Conservation (phyloP, 371 early-diverging fungal genomes). For the Amoeboaphelidium protococcarum region DNA sequence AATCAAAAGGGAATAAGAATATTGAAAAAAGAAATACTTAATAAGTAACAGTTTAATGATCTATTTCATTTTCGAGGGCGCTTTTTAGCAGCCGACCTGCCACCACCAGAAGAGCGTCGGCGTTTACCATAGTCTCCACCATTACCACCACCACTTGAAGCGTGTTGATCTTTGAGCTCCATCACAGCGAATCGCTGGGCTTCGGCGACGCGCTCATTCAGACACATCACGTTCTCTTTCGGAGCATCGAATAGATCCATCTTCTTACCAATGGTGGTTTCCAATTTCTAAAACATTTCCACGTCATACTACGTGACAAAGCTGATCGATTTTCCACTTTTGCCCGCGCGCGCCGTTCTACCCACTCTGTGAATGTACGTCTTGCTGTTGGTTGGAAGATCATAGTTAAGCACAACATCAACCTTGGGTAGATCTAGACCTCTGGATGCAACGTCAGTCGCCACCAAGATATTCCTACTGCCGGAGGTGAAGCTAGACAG, state of each 20-base stretch:
- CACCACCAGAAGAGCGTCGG: no score
- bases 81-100: no score
- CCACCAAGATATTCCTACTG: slow-evolving; percentile 54
- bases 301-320: slow-evolving; percentile 3
- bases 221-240: background rate
- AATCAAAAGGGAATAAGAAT: no score
- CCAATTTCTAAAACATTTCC: background rate
- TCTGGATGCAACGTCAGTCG: slow-evolving; percentile 89
- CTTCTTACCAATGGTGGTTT: background rate
- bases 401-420: slow-evolving; percentile 86
- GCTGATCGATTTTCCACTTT: slow-evolving; percentile 72
- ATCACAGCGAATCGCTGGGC: background rate
- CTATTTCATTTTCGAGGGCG: no score
- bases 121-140: no score
- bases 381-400: slow-evolving; percentile 70
- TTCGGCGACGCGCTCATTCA: background rate
- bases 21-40: no score
- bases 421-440: slow-evolving; percentile 94
- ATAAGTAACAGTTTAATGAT: no score
- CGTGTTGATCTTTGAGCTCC: no score
- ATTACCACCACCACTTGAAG: no score
- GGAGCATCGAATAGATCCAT: background rate
- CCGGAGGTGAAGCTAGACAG: slow-evolving; percentile 73
- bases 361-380: slow-evolving; percentile 95
- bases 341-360: slow-evolving; percentile 86